Conservation (phyloP, 306 rosid genomes). For the Vicia villosa region DNA sequence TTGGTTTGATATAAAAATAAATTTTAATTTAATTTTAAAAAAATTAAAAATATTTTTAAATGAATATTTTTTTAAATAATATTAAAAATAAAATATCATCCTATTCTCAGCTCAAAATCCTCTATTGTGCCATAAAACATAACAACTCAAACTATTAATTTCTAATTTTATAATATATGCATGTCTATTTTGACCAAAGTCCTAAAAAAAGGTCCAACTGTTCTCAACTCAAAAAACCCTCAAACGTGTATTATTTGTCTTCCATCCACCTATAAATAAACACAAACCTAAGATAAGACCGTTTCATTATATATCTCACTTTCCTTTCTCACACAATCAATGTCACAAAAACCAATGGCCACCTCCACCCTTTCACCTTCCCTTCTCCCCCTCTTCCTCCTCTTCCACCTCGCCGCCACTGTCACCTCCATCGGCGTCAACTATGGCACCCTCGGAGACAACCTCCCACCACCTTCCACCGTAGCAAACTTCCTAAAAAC, state of each 20-base stretch:
- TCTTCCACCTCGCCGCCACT: slow-evolving; percentile 45
- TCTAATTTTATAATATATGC: background rate
- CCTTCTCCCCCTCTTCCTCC: slow-evolving; percentile 40
- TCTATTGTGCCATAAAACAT: too few relatives aligned
- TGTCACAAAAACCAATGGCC: slow-evolving; percentile 30
- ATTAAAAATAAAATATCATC: too few relatives aligned
- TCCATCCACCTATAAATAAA: background rate
- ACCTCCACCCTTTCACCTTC: background rate
- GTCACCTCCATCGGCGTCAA: slow-evolving; percentile 73
- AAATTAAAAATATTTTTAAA: too few relatives aligned
- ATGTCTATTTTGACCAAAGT: slow-evolving; percentile 4
- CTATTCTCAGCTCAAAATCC: too few relatives aligned
- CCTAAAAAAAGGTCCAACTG: background rate
- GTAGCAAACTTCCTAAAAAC: slow-evolving; percentile 73
- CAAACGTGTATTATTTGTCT: background rate
- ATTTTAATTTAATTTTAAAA: background rate
- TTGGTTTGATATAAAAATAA: too few relatives aligned
- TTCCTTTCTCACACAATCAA: background rate
- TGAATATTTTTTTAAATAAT: too few relatives aligned
- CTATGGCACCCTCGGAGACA: slow-evolving; percentile 82
- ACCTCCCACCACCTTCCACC: slow-evolving; percentile 63
- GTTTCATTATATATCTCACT: background rate
- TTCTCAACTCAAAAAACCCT: background rate
- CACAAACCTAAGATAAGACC: slow-evolving; percentile 13
- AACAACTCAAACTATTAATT: too few relatives aligned